Percentiles rank a stretch among this genome's conserved stretches.
Conservation (phyloP, 129 eudicot species). For the Apium graveolens region DNA sequence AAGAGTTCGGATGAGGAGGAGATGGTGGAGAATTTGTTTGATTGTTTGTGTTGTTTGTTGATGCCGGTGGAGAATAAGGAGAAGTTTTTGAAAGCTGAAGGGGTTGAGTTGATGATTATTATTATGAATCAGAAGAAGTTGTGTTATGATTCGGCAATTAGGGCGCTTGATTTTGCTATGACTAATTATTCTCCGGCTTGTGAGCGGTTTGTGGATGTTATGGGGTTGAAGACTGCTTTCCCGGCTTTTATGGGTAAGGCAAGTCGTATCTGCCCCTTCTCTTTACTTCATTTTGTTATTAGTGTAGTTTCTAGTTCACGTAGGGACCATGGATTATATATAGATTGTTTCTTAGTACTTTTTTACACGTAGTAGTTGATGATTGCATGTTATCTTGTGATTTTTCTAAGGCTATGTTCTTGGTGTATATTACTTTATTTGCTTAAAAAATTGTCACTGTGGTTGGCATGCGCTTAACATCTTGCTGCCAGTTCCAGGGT, state of each 20-base stretch:
- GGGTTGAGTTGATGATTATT: conserved; percentile 95
- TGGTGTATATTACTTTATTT: neutral
- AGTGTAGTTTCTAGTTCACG: neutral
- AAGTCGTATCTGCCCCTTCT: conserved; percentile 41
- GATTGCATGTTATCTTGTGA: neutral
- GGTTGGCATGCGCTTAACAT: neutral
- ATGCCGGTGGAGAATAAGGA: conserved; percentile 99
- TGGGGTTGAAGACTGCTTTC: conserved; percentile 97
- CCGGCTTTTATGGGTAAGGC: conserved; percentile 99
- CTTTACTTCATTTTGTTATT: neutral
- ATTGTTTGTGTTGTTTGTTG: conserved; percentile 88
- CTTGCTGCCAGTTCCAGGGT: neutral
- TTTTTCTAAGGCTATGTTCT: neutral
- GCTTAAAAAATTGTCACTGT: neutral
- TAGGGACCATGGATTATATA: neutral
- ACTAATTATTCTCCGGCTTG: conserved; percentile 96
- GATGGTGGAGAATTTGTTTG: conserved; percentile 96
- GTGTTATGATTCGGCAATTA: conserved; percentile 82
- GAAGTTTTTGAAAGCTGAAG: conserved; percentile 91
- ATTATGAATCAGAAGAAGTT: conserved; percentile 94
- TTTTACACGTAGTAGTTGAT: neutral
- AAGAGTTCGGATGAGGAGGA: conserved; percentile 89
- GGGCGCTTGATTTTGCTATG: conserved; percentile 95
- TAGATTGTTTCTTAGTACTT: neutral
- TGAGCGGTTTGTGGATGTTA: conserved; percentile 93